These are phyloP conservation scores for Heliamphora exappendiculata DNA, from an alignment of 148 eudicot genomes.

Conservation along the genomic window DNA sequence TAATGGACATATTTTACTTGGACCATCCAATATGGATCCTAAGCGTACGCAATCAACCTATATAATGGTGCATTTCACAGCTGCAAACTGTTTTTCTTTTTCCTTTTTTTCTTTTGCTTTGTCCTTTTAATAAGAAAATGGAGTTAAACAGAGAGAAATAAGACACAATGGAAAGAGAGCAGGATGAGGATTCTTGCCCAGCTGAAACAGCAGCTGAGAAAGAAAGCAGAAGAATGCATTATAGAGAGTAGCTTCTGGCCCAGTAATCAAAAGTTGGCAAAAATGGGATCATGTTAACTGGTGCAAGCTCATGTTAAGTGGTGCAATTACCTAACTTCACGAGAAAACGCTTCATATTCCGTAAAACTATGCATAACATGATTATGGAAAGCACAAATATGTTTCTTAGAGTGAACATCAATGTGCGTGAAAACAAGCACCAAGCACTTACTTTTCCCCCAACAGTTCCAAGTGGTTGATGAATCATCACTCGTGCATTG, in stretches of 20 bases:
- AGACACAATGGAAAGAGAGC: not conserved
- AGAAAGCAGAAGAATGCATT: not conserved
- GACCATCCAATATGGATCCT: not conserved
- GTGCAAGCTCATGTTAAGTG: no score
- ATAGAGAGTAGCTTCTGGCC: not conserved
- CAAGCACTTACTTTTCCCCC: conserved; percentile 55
- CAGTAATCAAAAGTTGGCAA: not conserved
- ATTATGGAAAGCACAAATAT: not conserved
- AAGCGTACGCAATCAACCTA: not conserved
- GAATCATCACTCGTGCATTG: conserved; percentile 87
- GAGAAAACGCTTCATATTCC: not conserved
- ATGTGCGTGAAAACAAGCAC: not conserved
- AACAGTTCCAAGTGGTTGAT: conserved; percentile 59
- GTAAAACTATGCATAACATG: not conserved
- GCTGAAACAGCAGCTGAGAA: not conserved
- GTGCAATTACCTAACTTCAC: not conserved
- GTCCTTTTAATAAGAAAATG: not conserved
- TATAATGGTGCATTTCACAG: not conserved
- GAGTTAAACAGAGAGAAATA: not conserved
- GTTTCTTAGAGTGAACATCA: not conserved
- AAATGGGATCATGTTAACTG: not conserved
- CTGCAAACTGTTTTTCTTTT: not conserved
- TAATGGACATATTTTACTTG: not conserved
- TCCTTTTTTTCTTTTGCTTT: not conserved
- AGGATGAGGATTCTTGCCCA: not conserved